A percentile compares a stretch with the other conserved stretches of the same genome.
These are phyloP conservation scores for Ilex paraguariensis DNA, from an alignment of 305 asterid species.

Conservation along the genomic window DNA sequence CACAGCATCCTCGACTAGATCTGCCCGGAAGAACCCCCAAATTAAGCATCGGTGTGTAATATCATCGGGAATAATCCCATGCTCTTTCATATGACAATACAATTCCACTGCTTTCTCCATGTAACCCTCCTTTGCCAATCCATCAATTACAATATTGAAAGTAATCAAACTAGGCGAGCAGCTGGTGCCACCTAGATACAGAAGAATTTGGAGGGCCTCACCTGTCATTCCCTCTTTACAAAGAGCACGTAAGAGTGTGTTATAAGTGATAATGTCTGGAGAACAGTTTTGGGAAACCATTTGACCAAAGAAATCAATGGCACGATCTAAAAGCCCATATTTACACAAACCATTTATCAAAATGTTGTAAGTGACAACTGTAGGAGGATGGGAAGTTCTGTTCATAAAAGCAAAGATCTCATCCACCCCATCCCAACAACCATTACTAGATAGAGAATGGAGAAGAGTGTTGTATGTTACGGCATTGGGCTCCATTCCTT, in stretches of 20 bases:
- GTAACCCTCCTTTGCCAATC: conserved; percentile 61
- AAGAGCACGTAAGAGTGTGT: conserved; percentile 70
- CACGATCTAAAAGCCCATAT: conserved; percentile 64
- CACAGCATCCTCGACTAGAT: conserved; percentile 69
- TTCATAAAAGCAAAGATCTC: conserved; percentile 58
- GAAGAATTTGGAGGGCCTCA: conserved; percentile 55
- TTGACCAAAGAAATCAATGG: conserved; percentile 53
- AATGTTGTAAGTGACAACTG: conserved; percentile 65
- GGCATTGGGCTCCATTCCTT: conserved; percentile 64
- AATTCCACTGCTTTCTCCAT: conserved; percentile 69
- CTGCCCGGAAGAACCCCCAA: conserved; percentile 81
- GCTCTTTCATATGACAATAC: conserved; percentile 50
- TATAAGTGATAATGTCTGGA: conserved; percentile 79
- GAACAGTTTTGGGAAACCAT: conserved; percentile 48
- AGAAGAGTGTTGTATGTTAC: conserved; percentile 76
- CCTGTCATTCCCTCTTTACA: conserved; percentile 59
- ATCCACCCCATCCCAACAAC: conserved; percentile 64
- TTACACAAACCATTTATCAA: conserved; percentile 77
- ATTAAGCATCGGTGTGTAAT: conserved; percentile 69
- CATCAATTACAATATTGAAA: conserved; percentile 73
- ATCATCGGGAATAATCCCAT: conserved; percentile 63
- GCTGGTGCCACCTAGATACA: conserved; percentile 26
- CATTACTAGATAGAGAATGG: conserved; percentile 58
- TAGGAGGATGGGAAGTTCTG: conserved; percentile 54
- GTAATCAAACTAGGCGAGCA: conserved; percentile 62